Base-by-base conservation (phyloP, 345 rosid genomes). In the Eucalyptus regnans region DNA sequence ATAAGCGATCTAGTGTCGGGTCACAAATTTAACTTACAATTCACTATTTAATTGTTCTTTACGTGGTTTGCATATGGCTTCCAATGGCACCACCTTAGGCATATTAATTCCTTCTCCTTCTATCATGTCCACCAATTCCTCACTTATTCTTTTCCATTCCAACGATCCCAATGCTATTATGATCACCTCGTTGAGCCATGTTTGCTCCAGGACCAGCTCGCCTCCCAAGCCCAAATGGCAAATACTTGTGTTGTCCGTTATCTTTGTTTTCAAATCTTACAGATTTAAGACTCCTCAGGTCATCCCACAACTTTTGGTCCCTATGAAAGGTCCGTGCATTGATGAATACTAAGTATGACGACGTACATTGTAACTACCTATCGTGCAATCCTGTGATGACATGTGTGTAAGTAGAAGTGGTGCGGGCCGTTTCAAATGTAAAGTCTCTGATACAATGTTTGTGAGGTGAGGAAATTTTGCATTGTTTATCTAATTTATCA, bases 311-410 rank as follows among this genome's bases (percentile, higher is more conserved):
- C 8, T 12, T 50, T 1, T 95, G 94, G 43, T 95, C 95, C 86
- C 96, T 90, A 7, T 95, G 95, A 27, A 96, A 93, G 7, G 94
- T 92, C 97, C 96, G 95, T 2, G 84, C 92, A 86, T 95, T 95
- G 5, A 89, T 89, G 64, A 95, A 50, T 12, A 92, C 41, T 2
- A 94, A 23, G 95, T 92, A 33, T 87, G 93, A 48, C 88, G 83
- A 43, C 94, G 93, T 44, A 94, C 31, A 27, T 93, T 62, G 43
- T 92, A 94, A 3, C 95, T 95, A 7, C 89, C 94, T 5, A 94
- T 44, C 3, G 22, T 89, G 68, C 95, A 94, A 64, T 93, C 91
- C 4, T 88, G 86, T 95, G 76, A n/a, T 31, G 76, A 86, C 88
- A 88, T 1, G 80, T 96, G 96, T 2, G 96, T 95, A 2, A 94